A percentile compares a stretch with the other conserved stretches of the same genome.
These are phyloP conservation scores for Alternaria burnsii DNA, from an alignment of 2,329 filamentous ascomycete genomes.

Conservation along the genomic window DNA sequence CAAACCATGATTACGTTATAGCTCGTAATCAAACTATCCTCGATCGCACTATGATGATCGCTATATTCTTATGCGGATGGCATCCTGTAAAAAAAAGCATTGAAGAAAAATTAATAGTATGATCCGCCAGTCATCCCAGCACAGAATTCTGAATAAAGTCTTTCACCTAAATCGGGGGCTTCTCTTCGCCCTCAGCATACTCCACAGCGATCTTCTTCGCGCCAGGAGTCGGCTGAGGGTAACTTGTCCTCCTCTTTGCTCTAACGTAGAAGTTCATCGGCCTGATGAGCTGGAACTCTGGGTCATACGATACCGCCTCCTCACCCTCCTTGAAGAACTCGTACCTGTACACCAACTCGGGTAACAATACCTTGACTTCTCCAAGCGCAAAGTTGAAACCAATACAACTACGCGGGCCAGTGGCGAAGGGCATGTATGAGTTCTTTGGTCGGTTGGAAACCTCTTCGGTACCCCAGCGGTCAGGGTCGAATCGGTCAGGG, in stretches of 20 bases:
- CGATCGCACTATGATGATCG: not conserved
- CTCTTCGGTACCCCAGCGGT: slow-evolving; percentile 65
- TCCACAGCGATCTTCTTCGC: slow-evolving; percentile 23
- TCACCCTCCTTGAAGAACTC: slow-evolving; percentile 19
- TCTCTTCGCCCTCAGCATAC: slow-evolving; percentile 19
- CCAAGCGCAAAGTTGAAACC: slow-evolving; percentile 25
- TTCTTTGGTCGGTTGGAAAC: slow-evolving; percentile 43
- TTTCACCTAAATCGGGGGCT: slow-evolving; percentile 9
- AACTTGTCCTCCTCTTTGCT: slow-evolving; percentile 20
- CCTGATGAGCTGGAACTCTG: slow-evolving; percentile 22
- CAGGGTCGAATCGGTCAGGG: slow-evolving; percentile 65
- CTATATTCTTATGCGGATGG: not conserved
- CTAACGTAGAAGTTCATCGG: slow-evolving; percentile 26
- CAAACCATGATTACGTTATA: not conserved
- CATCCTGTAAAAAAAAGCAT: not conserved
- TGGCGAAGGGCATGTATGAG: slow-evolving; percentile 23
- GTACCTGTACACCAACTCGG: slow-evolving; percentile 20
- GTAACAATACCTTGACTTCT: slow-evolving; percentile 19
- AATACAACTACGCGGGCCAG: slow-evolving; percentile 21
- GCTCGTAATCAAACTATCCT: not conserved
- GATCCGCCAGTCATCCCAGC: no score
- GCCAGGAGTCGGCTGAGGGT: slow-evolving; percentile 11
- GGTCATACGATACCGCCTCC: slow-evolving; percentile 21
- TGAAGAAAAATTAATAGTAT: not conserved
- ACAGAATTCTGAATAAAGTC: not conserved